Base-by-base conservation (phyloP, 1,284 basidiomycete genomes). In the Malassezia japonica region DNA sequence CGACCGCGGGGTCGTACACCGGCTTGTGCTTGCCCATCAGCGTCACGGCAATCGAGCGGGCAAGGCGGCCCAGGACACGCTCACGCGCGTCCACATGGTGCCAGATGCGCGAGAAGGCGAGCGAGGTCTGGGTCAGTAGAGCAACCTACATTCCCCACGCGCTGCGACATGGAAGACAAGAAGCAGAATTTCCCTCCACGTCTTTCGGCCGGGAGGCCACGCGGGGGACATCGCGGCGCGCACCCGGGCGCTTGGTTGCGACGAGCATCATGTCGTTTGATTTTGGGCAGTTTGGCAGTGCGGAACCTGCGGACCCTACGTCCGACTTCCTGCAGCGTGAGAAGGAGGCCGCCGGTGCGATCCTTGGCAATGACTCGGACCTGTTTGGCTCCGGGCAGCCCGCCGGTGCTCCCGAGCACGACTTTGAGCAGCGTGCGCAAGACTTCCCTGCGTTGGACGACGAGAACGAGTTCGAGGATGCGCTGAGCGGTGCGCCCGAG, bases 1-100 rank as follows among this genome's bases (percentile, higher is more conserved):
- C 70, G 25, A 59, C 53, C 21, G 66, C 80, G 20, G 87, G 88
- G 75, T 96, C 88, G 65, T 88, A 96, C 44, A 94, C 87, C 16
- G 94, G 92, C 74, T 98, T 99, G 76, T 98, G 88, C 77, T 98
- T 98, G 72, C 94, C 94, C 91, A 96, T 96, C 48, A 98, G 79
- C 23, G 89, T 87, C 50, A 86, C 81, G 0, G 94, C 94, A 69
- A 98, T 94, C 38, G 87, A 82, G 65, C 87, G 84, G 6, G 92
- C 90, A 6, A 96, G 81, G 76, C 90, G 87, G 68, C 92, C 94
- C 15, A 98, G 79, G 16, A 92, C 78, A 36, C 91, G 83, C 63
- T 88, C 85, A 21, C 84, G 81, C 13, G 92, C 91, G 62, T 91
- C 86, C 56, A 92, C 87, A 60, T 88, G 86, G 74, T 96, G 90